Evolutionary conservation across 305 asterid species (phyloP).

Genomic region (Withania somnifera): DNA sequence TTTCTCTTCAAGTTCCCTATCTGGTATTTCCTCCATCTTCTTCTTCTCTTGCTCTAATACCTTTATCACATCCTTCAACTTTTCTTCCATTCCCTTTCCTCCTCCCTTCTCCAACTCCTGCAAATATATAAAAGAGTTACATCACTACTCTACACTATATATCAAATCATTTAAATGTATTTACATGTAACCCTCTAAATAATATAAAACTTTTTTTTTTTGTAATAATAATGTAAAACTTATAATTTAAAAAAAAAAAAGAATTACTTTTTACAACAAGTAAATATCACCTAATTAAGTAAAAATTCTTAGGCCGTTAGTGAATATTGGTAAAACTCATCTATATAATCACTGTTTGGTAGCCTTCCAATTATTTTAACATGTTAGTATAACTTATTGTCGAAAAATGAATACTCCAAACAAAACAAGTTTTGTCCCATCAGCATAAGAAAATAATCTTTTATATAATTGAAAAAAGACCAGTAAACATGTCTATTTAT

Average conservation of each 20-base stretch:
- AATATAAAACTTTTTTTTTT: too few species aligned
- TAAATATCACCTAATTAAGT: neutral
- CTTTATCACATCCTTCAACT: slow-evolving; percentile 31
- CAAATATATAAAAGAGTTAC: neutral
- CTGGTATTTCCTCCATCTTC: slow-evolving; percentile 52
- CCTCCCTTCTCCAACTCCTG: slow-evolving; percentile 31
- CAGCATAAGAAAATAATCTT: neutral
- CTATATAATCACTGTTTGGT: neutral
- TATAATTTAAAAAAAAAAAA: neutral
- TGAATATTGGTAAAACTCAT: neutral
- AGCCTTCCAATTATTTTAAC: neutral
- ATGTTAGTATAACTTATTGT: neutral
- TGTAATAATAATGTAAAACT: too few species aligned
- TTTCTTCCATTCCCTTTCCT: slow-evolving; percentile 21
- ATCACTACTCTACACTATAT: neutral
- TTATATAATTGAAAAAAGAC: neutral
- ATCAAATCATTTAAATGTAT: too few species aligned
- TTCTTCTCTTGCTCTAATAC: slow-evolving; percentile 45
- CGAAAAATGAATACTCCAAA: neutral
- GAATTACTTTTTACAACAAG: neutral
- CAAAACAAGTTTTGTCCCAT: neutral
- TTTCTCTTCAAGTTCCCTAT: slow-evolving; percentile 48
- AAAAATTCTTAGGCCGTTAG: too few species aligned
- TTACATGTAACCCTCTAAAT: too few species aligned
- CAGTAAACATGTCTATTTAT: neutral